phyloP scores from a whole-genome alignment of 2,329 filamentous ascomycete species.

The Aspergillus costaricaensis region DNA sequence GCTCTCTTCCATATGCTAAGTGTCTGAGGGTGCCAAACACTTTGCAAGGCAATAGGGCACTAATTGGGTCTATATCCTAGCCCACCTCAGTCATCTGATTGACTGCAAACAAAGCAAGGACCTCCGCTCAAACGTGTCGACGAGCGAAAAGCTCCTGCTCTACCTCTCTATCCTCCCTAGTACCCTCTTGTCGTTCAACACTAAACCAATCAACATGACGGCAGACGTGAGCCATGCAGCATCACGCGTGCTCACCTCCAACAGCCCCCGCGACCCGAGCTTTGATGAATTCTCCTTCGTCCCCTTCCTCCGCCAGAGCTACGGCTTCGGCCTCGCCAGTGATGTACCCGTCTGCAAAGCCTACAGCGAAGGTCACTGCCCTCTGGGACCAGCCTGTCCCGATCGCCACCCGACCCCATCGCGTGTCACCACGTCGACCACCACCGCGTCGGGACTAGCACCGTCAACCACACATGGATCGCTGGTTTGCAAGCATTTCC shows the following conservation, averaged over 20 bases:
- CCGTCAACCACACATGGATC: conserved; percentile 49
- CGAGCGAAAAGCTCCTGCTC: neutral
- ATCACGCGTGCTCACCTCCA: conserved; percentile 38
- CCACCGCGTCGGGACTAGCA: conserved; percentile 44
- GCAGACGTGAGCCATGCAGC: conserved; percentile 37
- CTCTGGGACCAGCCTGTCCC: conserved; percentile 77
- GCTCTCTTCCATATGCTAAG: neutral
- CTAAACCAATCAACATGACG: conserved; percentile 30
- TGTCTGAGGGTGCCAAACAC: neutral
- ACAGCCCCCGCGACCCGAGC: conserved; percentile 37
- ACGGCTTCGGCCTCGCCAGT: conserved; percentile 79
- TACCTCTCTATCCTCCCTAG: conserved; percentile 2
- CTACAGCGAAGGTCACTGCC: conserved; percentile 83
- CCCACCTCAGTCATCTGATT: neutral
- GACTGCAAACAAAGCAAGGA: neutral
- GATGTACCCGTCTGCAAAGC: conserved; percentile 82
- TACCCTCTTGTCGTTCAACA: neutral
- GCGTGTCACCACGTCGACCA: conserved; percentile 46
- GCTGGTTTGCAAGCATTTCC: conserved; percentile 98
- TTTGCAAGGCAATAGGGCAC: neutral
- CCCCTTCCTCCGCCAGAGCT: conserved; percentile 78
- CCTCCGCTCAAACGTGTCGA: neutral
- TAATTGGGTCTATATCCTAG: neutral
- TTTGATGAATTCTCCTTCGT: conserved; percentile 78
- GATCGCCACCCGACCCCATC: conserved; percentile 71